phyloP scores from a whole-genome alignment of 2,329 filamentous ascomycete genomes.

The Trichoderma sp. region DNA sequence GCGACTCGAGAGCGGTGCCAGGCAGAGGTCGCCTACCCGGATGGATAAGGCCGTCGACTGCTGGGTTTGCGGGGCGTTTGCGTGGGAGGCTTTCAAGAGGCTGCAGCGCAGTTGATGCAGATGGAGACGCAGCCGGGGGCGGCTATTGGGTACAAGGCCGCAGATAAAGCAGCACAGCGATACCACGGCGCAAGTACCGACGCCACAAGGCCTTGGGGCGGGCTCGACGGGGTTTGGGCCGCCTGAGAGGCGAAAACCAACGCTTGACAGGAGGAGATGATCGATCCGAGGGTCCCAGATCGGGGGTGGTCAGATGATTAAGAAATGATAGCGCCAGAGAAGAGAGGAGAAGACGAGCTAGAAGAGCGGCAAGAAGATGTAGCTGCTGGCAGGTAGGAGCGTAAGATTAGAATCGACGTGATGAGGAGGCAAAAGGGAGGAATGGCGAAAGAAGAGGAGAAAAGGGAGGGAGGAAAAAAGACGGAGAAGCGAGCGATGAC shows the following conservation, averaged over 20 bases:
- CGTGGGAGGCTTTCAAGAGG: slow-evolving; percentile 26
- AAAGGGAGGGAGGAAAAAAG: not conserved
- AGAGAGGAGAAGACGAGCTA: not conserved
- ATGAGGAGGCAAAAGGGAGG: not conserved
- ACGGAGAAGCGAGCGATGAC: slow-evolving; percentile 20
- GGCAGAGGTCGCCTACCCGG: slow-evolving; percentile 20
- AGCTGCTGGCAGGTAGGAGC: not conserved
- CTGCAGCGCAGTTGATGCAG: slow-evolving; percentile 26
- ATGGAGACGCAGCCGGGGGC: slow-evolving; percentile 19
- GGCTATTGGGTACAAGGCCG: slow-evolving; percentile 7
- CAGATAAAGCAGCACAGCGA: slow-evolving; percentile 6
- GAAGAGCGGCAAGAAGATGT: slow-evolving; percentile 5
- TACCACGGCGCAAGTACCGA: slow-evolving; percentile 18
- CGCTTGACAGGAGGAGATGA: slow-evolving; percentile 14
- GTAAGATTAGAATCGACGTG: slow-evolving; percentile 4
- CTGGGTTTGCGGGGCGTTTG: slow-evolving; percentile 25
- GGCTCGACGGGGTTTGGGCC: slow-evolving; percentile 8
- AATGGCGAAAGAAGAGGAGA: not conserved
- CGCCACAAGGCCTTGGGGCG: slow-evolving; percentile 22
- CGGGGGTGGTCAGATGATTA: slow-evolving; percentile 23
- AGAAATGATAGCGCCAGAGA: slow-evolving; percentile 11
- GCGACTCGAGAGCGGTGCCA: slow-evolving; percentile 20
- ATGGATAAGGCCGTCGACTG: slow-evolving; percentile 9
- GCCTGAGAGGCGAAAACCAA: slow-evolving; percentile 18
- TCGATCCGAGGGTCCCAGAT: slow-evolving; percentile 23